phyloP scores from a whole-genome alignment of 208 protist genomes.

The Trypanosoma melophagium region DNA sequence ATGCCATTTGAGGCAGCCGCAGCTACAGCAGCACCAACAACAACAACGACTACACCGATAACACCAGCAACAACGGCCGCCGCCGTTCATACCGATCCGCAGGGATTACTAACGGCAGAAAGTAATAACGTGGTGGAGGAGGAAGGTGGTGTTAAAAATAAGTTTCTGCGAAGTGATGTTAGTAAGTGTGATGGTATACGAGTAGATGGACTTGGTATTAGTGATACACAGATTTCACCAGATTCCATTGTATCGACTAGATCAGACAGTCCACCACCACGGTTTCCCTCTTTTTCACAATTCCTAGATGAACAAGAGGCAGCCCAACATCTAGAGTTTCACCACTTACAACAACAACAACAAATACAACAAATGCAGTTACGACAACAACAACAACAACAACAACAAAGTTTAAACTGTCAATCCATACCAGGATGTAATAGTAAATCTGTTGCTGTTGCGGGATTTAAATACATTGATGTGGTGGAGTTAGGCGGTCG shows the following conservation, averaged over 20 bases:
- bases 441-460: background rate
- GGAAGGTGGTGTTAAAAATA: constrained; percentile 1
- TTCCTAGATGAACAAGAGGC: constrained; percentile 64
- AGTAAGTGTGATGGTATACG: background rate
- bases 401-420: background rate
- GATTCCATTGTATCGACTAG: constrained; percentile 23
- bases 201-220: constrained; percentile 11
- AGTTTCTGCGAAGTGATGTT: constrained; percentile 19
- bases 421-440: background rate
- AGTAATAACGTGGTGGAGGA: background rate
- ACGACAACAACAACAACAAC: background rate
- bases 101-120: background rate
- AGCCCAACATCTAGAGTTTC: constrained; percentile 21
- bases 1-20: too few relatives aligned
- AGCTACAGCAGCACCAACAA: too few relatives aligned
- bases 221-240: constrained; percentile 7
- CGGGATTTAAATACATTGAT: background rate
- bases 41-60: background rate
- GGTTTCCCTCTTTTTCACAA: constrained; percentile 76
- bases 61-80: background rate
- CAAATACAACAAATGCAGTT: background rate
- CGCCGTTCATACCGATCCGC: background rate
- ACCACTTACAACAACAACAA: background rate
- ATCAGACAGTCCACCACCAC: constrained; percentile 72
- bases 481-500: constrained; percentile 13